phyloP scores from a whole-genome alignment of 73 alveolate species.

The Paramecium sexaurelia region DNA sequence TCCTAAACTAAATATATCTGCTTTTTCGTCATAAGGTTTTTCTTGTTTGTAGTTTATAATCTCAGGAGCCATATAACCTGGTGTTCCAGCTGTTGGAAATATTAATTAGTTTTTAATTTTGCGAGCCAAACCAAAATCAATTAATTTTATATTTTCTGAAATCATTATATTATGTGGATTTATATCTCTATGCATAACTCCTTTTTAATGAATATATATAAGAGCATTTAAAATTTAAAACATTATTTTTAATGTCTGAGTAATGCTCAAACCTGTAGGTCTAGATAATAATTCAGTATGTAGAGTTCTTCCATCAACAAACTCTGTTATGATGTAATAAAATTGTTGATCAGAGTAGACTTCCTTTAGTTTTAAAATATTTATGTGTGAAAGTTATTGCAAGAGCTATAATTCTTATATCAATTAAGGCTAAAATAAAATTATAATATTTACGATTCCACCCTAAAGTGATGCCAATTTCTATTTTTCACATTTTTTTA shows the following conservation, averaged over 20 bases:
- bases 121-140: slow-evolving; percentile 60
- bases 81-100: slow-evolving; percentile 78
- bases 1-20: slow-evolving; percentile 35
- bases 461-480: slow-evolving; percentile 31
- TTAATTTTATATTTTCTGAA: slow-evolving; percentile 5
- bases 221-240: slow-evolving; percentile 16
- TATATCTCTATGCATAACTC: slow-evolving; percentile 60
- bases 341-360: neutral
- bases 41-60: slow-evolving; percentile 66
- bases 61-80: slow-evolving; percentile 87
- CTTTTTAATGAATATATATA: slow-evolving; percentile 22
- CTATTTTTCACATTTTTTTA: slow-evolving; percentile 11
- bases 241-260: neutral
- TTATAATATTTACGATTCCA: neutral
- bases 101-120: neutral
- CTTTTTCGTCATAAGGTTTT: slow-evolving; percentile 35
- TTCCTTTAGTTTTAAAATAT: slow-evolving; percentile 50
- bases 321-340: slow-evolving; percentile 28
- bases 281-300: neutral
- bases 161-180: slow-evolving; percentile 52
- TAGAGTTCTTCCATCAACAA: slow-evolving; percentile 9
- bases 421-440: slow-evolving; percentile 13
- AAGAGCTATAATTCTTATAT: slow-evolving; percentile 24
- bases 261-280: neutral
- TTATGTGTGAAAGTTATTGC: neutral